Evolutionary conservation across 257 asterid species (phyloP).

Genomic region (Forsythia viridissima): DNA sequence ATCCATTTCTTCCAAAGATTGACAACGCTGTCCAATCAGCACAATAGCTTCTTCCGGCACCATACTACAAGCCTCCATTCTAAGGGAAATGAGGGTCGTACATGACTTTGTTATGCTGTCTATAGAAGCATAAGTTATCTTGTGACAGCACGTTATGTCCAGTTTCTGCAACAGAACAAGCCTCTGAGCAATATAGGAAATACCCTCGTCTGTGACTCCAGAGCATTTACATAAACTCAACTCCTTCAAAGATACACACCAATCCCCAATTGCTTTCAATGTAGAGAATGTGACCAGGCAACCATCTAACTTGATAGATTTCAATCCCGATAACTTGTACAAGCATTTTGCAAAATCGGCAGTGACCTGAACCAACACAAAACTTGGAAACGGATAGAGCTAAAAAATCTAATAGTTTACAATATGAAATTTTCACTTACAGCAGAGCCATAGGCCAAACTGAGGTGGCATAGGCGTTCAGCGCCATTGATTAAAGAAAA

Average conservation of each 20-base stretch:
- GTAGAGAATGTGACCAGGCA: conserved; percentile 30
- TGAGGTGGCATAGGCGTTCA: conserved; percentile 26
- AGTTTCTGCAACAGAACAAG: conserved; percentile 27
- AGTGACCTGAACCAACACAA: conserved; percentile 27
- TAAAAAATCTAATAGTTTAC: no score
- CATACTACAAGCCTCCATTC: conserved; percentile 35
- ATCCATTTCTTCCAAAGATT: conserved; percentile 32
- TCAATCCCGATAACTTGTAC: conserved; percentile 19
- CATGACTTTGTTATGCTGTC: conserved; percentile 31
- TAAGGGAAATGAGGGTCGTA: conserved; percentile 29
- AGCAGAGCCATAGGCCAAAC: conserved; percentile 26
- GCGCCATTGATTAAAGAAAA: conserved; percentile 26
- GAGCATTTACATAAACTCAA: conserved; percentile 37
- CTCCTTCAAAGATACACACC: conserved; percentile 28
- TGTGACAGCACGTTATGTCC: conserved; percentile 38
- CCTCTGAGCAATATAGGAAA: conserved; percentile 27
- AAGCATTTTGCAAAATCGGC: conserved; percentile 28
- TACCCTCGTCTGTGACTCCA: conserved; percentile 40
- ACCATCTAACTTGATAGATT: conserved; percentile 36
- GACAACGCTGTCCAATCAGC: conserved; percentile 34
- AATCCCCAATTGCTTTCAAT: conserved; percentile 29
- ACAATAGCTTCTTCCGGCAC: conserved; percentile 28
- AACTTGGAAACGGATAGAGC: no score
- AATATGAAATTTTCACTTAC: conserved; percentile 5
- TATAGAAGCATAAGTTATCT: conserved; percentile 31